Evolutionary conservation across 2,329 filamentous ascomycete species (phyloP).

Genomic region (Dothideomycetes sp.): DNA sequence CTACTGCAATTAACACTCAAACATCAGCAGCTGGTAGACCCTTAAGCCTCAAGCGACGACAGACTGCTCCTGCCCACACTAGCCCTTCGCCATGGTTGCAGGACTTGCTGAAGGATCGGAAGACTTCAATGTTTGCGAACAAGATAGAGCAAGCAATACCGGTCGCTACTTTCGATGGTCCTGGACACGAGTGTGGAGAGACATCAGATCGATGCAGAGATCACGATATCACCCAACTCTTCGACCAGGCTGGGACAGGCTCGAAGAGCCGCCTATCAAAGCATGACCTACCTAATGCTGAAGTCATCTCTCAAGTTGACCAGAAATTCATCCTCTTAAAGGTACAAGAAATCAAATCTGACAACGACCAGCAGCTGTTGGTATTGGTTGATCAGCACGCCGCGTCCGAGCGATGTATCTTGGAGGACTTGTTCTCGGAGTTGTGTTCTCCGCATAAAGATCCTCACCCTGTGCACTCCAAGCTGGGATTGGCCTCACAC

Average conservation of each 20-base stretch:
- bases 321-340: slow-evolving; percentile 75
- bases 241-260: slow-evolving; percentile 8
- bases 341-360: no score
- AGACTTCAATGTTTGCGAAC: slow-evolving; percentile 63
- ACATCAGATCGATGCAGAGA: background rate
- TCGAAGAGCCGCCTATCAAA: slow-evolving; percentile 45
- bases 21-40: slow-evolving; percentile 18
- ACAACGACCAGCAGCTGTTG: slow-evolving; percentile 28
- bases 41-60: slow-evolving; percentile 21
- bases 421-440: slow-evolving; percentile 60
- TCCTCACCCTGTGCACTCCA: slow-evolving; percentile 15
- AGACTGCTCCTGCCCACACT: background rate
- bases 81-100: slow-evolving; percentile 45
- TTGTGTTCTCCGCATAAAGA: slow-evolving; percentile 31
- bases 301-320: slow-evolving; percentile 74
- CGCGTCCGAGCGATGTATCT: slow-evolving; percentile 74
- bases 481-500: slow-evolving; percentile 19
- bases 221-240: slow-evolving; percentile 12
- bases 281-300: slow-evolving; percentile 45
- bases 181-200: background rate
- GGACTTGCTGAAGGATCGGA: slow-evolving; percentile 52
- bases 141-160: slow-evolving; percentile 23
- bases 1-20: slow-evolving; percentile 15
- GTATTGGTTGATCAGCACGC: slow-evolving; percentile 89
- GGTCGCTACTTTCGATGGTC: background rate